Evolutionary conservation across 768 basidiomycete genomes (phyloP).

Genomic region (Lactarius akahatsu): DNA sequence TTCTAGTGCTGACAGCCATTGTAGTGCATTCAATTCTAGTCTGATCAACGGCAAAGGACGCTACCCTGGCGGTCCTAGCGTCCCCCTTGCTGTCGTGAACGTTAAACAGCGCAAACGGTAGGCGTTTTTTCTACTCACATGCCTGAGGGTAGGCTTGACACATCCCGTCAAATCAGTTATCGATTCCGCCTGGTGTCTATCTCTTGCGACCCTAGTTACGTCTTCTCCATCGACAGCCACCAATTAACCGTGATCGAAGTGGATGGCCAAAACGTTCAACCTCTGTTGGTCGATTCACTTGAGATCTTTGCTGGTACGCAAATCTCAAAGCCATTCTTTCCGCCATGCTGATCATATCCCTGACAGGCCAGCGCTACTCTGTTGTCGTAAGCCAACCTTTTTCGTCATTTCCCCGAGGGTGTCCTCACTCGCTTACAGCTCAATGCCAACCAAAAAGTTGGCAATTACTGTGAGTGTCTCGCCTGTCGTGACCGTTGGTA

Average conservation of each 20-base stretch:
- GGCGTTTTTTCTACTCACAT: background rate
- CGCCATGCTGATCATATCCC: background rate
- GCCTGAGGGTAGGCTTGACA: background rate
- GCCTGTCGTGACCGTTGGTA: background rate
- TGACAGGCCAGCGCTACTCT: background rate
- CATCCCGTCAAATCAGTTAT: slow-evolving; percentile 33
- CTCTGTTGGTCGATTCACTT: slow-evolving; percentile 24
- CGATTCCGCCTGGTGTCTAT: slow-evolving; percentile 49
- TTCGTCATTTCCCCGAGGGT: background rate
- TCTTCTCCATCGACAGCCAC: slow-evolving; percentile 41
- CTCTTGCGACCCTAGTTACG: slow-evolving; percentile 31
- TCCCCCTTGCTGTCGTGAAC: background rate
- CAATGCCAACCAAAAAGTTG: background rate
- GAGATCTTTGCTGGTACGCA: slow-evolving; percentile 21
- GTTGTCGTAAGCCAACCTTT: background rate
- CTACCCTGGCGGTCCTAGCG: slow-evolving; percentile 3
- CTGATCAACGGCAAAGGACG: slow-evolving; percentile 15
- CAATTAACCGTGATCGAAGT: slow-evolving; percentile 23
- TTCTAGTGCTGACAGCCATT: background rate
- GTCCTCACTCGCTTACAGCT: background rate
- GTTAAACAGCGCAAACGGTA: background rate
- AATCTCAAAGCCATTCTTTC: background rate
- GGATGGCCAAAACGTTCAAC: slow-evolving; percentile 26
- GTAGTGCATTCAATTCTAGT: background rate
- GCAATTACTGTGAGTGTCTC: background rate